Base-by-base conservation (phyloP, 2,329 filamentous ascomycete species). In the Hymenoscyphus fraxineus region DNA sequence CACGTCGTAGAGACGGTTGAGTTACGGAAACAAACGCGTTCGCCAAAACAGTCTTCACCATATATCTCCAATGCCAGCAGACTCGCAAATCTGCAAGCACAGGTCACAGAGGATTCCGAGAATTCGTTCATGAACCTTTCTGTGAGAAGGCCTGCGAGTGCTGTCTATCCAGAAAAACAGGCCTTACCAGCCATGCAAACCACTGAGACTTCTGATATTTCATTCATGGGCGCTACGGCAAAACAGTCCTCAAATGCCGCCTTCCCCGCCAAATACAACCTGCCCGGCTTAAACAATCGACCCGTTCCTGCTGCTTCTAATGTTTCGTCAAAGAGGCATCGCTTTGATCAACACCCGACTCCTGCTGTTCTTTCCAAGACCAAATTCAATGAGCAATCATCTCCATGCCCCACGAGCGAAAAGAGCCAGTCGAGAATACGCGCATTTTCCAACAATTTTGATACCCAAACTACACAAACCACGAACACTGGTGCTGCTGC, bases 71-170 rank as follows among this genome's bases (percentile, higher is more conserved):
- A 72, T 31, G 70, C 71, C 58, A 76, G 69, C 61, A 73, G 75
- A 61, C 77, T 86, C 12, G 82, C 82, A n/a, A 82, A 86, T 59
- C 79, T 83, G 69, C 82, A 87, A 66, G 81, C 82, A 1, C 82
- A 80, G 70, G 78, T 83, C 2, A 79, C 80, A 5, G 77, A 80
- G 32, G 81, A 82, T 58, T 82, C 85, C 56, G 81, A 83, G 56
- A 80, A 80, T 22, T 83, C 83, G 5, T 77, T 79, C 51, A 39
- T 66, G 19, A 78, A 78, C 65, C 80, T 51, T 51, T 51, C 44
- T 51, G n/a, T n/a, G 58, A 51, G 44, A 22, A 51, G 12, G 44
- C 22, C 44, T 51, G 19, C 44, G 16, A 51, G 22, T 22, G n/a
- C 44, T n/a, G 44, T 9, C 16, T 51, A 19, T 6, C 22, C 22